These are phyloP conservation scores for Talaromyces sp. DNA, from an alignment of 2,329 filamentous ascomycete genomes.

Conservation along the genomic window DNA sequence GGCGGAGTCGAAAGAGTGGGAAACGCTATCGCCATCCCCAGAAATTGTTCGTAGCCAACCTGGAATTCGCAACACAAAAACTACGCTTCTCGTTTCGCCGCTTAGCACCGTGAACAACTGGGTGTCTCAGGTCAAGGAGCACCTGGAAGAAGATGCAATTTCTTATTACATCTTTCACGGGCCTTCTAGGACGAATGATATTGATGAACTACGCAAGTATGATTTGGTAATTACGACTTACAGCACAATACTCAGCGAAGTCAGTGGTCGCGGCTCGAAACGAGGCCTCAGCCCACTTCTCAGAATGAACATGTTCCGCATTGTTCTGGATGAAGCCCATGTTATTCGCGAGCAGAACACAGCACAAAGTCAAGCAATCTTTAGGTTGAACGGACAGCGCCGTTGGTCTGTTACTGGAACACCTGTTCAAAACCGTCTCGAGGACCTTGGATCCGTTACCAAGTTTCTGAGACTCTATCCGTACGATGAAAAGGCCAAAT, in stretches of 20 bases:
- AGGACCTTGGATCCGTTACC: constrained; percentile 81
- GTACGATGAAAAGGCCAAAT: constrained; percentile 72
- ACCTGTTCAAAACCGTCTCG: constrained; percentile 86
- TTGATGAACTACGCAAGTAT: constrained; percentile 61
- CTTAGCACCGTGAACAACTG: constrained; percentile 90
- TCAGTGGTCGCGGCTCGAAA: constrained; percentile 59
- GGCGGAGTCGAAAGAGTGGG: constrained; percentile 59
- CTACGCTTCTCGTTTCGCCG: constrained; percentile 82
- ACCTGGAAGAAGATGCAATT: constrained; percentile 61
- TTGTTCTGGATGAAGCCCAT: constrained; percentile 92
- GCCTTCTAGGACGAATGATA: constrained; percentile 63
- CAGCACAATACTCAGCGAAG: constrained; percentile 76
- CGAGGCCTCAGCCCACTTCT: constrained; percentile 57
- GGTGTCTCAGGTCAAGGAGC: constrained; percentile 84
- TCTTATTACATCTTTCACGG: constrained; percentile 85
- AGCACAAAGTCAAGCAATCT: constrained; percentile 77
- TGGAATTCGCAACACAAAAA: constrained; percentile 59
- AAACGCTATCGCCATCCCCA: constrained; percentile 44
- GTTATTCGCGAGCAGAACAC: constrained; percentile 83
- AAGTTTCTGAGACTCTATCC: constrained; percentile 79
- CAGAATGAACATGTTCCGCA: constrained; percentile 83
- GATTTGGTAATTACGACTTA: constrained; percentile 93
- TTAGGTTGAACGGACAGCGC: constrained; percentile 68
- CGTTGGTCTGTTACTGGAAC: constrained; percentile 98
- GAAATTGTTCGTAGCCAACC: constrained; percentile 25